Conservation (phyloP, 345 rosid genomes). For the Erysimum cheiranthoides region DNA sequence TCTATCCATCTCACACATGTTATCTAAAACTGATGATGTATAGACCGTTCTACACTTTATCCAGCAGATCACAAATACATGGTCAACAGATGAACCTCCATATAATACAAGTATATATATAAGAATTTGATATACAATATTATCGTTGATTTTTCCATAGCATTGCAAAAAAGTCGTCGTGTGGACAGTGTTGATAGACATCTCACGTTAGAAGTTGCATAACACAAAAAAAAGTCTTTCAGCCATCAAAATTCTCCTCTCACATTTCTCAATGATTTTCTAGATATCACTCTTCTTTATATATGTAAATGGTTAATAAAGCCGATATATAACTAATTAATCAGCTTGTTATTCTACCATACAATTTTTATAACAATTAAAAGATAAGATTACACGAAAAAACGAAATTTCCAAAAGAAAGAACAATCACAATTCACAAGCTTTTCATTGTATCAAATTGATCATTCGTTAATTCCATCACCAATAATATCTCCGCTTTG, state of each 20-base stretch:
- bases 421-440: neutral
- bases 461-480: neutral
- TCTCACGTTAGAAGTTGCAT: neutral
- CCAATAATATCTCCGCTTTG: conserved; percentile 31
- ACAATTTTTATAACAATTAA: neutral
- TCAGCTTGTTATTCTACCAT: neutral
- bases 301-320: neutral
- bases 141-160: neutral
- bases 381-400: neutral
- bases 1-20: neutral
- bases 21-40: neutral
- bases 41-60: no score
- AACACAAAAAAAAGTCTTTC: neutral
- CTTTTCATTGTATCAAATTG: neutral
- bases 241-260: neutral
- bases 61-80: neutral
- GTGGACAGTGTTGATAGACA: neutral
- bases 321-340: neutral
- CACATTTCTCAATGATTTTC: neutral
- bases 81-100: neutral
- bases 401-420: no score
- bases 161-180: neutral
- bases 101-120: neutral
- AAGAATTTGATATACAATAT: neutral
- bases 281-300: neutral